Evolutionary conservation across 768 basidiomycete species (phyloP), one percentile per base, ranked within the genome.

Genomic region (Leccinum barrowsii): DNA sequence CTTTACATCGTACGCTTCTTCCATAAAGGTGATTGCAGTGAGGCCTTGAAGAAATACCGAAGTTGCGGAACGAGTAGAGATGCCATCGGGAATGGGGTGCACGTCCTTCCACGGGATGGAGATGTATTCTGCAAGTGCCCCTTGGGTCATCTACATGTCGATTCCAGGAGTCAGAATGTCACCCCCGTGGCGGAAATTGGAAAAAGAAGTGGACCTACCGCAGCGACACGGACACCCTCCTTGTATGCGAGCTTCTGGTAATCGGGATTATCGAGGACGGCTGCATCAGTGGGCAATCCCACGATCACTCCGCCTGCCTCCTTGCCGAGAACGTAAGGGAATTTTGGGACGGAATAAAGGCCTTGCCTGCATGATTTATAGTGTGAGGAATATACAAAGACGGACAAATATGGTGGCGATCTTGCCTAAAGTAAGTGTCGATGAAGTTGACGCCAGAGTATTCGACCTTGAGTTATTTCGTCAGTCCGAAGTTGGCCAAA

Each of bases 401-500:
- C 12, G 32, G 32, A 34, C 17, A 26, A 24, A 53, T 11, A 8
- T 54, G 30, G n/a, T 11, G 17, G 5, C 8, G 12, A 42, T 64
- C 74, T 70, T 74, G 87, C 83, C 94, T 80, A 68, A 82, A 85
- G 72, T 97, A 96, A 44, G 84, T 85, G 69, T 91, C 89, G 68
- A 89, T 92, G 70, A 90, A 97, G 76, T 98, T 97, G 66, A 96
- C 82, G 8, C 91, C 92, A 8, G 80, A 75, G 64, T 86, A 93
- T 63, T 90, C 84, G 28, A 87, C 78, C 89, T 88, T 67, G 40
- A 42, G 40, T 42, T 7, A 10, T 42, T n/a, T 19, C 4, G 40
- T 42, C 10, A 42, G 40, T 42, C 40, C 10, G 10, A 19, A 10
- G 40, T 42, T 19, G n/a, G n/a, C 15, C 17, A 7, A 37, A 37